Percentiles rank a stretch among this genome's conserved stretches.
Evolutionary conservation across 2,329 filamentous ascomycete species (phyloP).

Genomic region (Aureobasidium leucospermi): DNA sequence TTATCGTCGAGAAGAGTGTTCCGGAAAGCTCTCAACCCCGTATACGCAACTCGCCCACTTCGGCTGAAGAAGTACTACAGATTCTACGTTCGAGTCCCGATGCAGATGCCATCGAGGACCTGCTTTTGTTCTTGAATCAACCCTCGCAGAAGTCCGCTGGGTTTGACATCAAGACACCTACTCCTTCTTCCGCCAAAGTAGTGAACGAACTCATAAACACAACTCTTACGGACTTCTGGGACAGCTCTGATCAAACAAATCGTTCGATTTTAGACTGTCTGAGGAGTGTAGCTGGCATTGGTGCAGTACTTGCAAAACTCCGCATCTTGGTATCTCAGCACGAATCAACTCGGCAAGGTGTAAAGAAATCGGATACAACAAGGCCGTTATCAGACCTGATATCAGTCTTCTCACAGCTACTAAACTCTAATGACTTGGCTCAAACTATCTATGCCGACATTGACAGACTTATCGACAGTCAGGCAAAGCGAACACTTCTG

Average conservation of each 20-base stretch:
- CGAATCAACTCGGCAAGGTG: not conserved
- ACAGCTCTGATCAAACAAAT: conserved; percentile 41
- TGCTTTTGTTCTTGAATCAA: conserved; percentile 27
- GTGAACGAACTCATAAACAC: conserved; percentile 66
- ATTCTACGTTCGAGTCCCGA: conserved; percentile 35
- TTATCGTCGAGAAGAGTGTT: not conserved
- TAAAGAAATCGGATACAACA: conserved; percentile 24
- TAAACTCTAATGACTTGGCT: conserved; percentile 39
- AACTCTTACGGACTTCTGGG: conserved; percentile 79
- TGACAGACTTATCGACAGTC: conserved; percentile 30
- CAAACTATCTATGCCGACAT: conserved; percentile 41
- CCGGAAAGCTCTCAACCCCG: not conserved
- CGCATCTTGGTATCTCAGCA: not conserved
- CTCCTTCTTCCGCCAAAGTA: conserved; percentile 65
- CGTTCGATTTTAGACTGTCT: conserved; percentile 57
- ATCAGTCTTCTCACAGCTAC: conserved; percentile 33
- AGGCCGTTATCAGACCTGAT: conserved; percentile 32
- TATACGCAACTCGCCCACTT: not conserved
- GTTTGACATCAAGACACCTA: conserved; percentile 56
- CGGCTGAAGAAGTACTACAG: conserved; percentile 25
- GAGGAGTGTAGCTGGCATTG: conserved; percentile 67
- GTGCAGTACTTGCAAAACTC: conserved; percentile 54
- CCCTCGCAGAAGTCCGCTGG: conserved; percentile 15
- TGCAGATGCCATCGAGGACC: conserved; percentile 24
- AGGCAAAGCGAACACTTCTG: conserved; percentile 43